Evolutionary conservation across 495 filamentous ascomycete genomes (phyloP).

Genomic region (Aspergillus cristatus): DNA sequence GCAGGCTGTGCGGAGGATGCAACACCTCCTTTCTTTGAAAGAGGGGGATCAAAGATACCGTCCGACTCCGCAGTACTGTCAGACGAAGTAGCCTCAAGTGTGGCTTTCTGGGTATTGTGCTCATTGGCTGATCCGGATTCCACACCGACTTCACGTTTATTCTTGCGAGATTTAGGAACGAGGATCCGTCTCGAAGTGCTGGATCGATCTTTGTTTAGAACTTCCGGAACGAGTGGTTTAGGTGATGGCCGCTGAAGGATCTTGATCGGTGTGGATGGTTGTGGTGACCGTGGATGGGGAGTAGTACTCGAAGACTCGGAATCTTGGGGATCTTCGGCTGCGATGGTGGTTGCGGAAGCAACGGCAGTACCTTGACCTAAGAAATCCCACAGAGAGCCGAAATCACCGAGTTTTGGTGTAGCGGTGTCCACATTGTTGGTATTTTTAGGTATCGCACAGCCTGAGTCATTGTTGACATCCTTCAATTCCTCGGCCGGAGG

Average conservation of each 20-base stretch:
- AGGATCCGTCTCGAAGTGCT: too few relatives aligned
- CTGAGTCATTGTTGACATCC: conserved; percentile 2
- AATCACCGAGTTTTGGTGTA: conserved; percentile 27
- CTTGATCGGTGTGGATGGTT: conserved; percentile 4
- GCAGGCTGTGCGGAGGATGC: conserved; percentile 14
- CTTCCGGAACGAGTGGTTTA: conserved; percentile 1
- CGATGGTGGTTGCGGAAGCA: neutral
- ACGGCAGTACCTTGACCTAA: conserved; percentile 9
- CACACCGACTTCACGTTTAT: conserved; percentile 1
- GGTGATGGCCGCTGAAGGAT: conserved; percentile 13
- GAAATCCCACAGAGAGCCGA: conserved; percentile 28
- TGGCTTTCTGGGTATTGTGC: neutral
- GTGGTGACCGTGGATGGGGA: neutral
- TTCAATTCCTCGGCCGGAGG: conserved; percentile 2
- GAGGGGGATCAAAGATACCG: conserved; percentile 25
- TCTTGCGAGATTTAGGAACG: conserved; percentile 5
- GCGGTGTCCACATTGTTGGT: conserved; percentile 2
- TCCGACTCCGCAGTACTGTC: conserved; percentile 31
- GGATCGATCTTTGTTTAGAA: too few relatives aligned
- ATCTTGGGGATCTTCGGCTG: conserved; percentile 1
- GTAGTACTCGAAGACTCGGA: neutral
- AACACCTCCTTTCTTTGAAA: conserved; percentile 8
- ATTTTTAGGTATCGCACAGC: neutral
- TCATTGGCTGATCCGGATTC: neutral
- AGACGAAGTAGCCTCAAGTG: conserved; percentile 12